These are phyloP conservation scores for Deuterostichococcus epilithicus DNA, from an alignment of 139 green algal genomes.

Conservation along the genomic window DNA sequence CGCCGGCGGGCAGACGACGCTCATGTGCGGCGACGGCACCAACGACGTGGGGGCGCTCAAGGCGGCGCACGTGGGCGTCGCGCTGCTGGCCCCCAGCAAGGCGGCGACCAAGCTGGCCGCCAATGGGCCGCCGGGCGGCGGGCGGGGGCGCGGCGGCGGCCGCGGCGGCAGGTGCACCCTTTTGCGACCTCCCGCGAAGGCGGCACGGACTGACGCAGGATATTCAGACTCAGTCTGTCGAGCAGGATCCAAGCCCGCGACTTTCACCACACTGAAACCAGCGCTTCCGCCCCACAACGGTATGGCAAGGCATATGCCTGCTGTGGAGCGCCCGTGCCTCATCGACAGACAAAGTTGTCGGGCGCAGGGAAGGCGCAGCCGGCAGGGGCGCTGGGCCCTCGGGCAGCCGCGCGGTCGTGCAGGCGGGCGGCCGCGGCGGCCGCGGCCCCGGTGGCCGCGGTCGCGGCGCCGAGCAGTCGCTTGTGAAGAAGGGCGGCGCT, in stretches of 20 bases:
- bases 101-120: slow-evolving; percentile 17
- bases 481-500: slow-evolving; percentile 16
- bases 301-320: neutral
- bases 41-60: slow-evolving; percentile 98
- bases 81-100: slow-evolving; percentile 59
- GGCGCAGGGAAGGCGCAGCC: neutral
- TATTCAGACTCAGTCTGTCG: no score
- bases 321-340: neutral
- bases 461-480: neutral
- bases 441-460: neutral
- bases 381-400: neutral
- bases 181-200: no score
- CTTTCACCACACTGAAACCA: no score
- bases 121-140: neutral
- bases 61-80: slow-evolving; percentile 70
- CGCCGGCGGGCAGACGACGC: slow-evolving; percentile 57
- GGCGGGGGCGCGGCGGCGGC: neutral
- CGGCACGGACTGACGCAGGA: no score
- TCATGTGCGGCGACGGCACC: slow-evolving; percentile 98
- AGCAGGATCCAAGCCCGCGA: no score
- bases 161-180: slow-evolving; percentile 3
- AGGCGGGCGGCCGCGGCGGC: neutral
- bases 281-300: no score
- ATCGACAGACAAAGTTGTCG: no score
- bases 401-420: neutral